Evolutionary conservation across 2,329 filamentous ascomycete genomes (phyloP), one percentile per base, ranked within the genome.

Genomic region (Mycosphaerella arachidis): DNA sequence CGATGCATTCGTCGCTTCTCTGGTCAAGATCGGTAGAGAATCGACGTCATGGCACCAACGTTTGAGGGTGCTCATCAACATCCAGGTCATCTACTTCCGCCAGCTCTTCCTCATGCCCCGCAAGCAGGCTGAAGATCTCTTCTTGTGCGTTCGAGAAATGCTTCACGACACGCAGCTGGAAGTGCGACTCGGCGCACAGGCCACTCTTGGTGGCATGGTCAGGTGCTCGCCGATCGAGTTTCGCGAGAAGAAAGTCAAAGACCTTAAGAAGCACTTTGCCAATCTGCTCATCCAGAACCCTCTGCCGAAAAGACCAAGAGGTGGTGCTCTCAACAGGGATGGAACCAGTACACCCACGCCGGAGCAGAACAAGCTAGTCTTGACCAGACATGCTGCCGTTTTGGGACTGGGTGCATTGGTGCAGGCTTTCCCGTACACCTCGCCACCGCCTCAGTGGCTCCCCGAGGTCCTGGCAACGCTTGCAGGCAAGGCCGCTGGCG

Each of bases 51-150:
- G 94, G 94, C 94, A 99, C 75, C 94, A 99, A 77, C 89, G 94
- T 51, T 82, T 99, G 43, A 86, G 95, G 29, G 91, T 96, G 48
- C 85, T 99, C 67, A 92, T 99, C 77, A 97, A 97, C 77, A 97
- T 99, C 81, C 95, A 99, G 71, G 93, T 97, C 65, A 88, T 99
- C 68, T 99, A 97, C 79, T 99, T 97, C 85, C 89, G 94, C 54
- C 90, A 93, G 29, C 84, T 99, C 40, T 99, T 99, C 81, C 80
- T 97, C 30, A 90, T 95, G 66, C 84, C 86, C 33, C 80, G 84
- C 6, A 77, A 83, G 7, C 88, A 96, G 73, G 89, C 94, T 56
- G 84, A 91, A 67, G 83, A 85, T 35, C 84, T 99, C 16, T 96
- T 97, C 72, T 87, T 89, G 48, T 95, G 92, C 57, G 92, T 99